phyloP scores from a whole-genome alignment of 495 filamentous ascomycete species.

The Xylaria scruposa region DNA sequence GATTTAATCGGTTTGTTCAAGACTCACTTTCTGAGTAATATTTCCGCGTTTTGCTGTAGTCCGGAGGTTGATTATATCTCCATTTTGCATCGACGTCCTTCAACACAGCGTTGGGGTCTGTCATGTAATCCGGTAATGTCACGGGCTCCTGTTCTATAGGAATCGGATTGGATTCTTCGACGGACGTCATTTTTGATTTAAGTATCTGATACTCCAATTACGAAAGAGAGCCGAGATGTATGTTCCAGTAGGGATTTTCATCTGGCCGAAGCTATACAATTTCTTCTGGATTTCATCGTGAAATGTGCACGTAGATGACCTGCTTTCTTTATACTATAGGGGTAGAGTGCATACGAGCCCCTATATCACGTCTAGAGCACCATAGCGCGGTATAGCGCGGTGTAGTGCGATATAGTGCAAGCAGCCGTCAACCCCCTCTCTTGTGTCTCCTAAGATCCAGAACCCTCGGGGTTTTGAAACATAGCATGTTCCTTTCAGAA shows the following conservation, averaged over 20 bases:
- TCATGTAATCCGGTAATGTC: conserved; percentile 62
- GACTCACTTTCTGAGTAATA: conserved; percentile 58
- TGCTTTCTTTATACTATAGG: background rate
- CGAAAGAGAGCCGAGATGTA: background rate
- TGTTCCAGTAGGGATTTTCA: no score
- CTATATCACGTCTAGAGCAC: background rate
- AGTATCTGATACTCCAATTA: background rate
- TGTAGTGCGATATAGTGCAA: background rate
- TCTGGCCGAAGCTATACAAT: background rate
- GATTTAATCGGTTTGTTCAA: background rate
- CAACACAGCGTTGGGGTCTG: conserved; percentile 64
- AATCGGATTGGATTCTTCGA: background rate
- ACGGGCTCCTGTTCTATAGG: background rate
- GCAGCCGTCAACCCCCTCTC: background rate
- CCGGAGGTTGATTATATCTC: conserved; percentile 64
- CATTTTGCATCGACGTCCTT: conserved; percentile 59
- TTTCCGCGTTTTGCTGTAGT: conserved; percentile 65
- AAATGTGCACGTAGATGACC: background rate
- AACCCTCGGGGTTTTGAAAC: no score
- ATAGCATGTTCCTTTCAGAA: background rate
- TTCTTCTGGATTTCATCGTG: no score
- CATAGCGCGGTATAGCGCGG: background rate
- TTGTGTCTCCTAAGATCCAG: background rate
- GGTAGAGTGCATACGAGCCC: background rate
- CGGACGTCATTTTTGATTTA: background rate